Evolutionary conservation across 306 rosid species (phyloP), one percentile per base, ranked within the genome.

Genomic region (Dryas octopetala): DNA sequence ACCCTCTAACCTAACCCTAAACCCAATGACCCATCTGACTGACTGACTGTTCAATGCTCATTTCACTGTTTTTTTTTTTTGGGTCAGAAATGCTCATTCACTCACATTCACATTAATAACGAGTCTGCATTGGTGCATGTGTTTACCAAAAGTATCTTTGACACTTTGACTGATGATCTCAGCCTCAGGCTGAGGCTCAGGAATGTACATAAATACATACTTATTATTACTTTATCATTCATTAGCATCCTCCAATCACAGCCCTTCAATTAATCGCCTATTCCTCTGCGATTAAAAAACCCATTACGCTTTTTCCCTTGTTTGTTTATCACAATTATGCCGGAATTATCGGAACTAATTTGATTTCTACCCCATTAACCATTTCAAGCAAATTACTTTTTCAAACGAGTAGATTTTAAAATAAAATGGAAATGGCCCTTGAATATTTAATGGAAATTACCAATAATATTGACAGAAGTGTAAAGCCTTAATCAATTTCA

Each of bases 81-180:
- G 32, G 1, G 32, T 28, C 32, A 28, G 32, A 28, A 28, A 13
- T 41, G 15, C 41, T 57, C 28, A 68, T 72, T 19, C 79, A 69
- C 60, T 70, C 83, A 74, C 61, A 9, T 65, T 72, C 78, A 41
- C 70, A 12, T 16, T 44, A 44, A n/a, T 52, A 51, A 76, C 54
- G 67, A 60, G 66, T 52, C 68, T 70, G 81, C 86, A 16, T 81
- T 74, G 85, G 78, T 45, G 44, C 74, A 68, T 74, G 87, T 78
- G 85, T 64, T 63, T 60, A 47, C 60, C 75, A 81, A 71, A 81
- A 78, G 84, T 76, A 72, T 85, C 85, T 85, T 89, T 86, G 88
- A 89, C 88, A 40, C 48, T 40, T 38, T 70, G 75, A 70, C 63
- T 76, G 49, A 40, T 79, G 77, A 76, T 82, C 40, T 47, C 71